Evolutionary conservation across 495 filamentous ascomycete genomes (phyloP).

Genomic region (Penicillium coffeae): DNA sequence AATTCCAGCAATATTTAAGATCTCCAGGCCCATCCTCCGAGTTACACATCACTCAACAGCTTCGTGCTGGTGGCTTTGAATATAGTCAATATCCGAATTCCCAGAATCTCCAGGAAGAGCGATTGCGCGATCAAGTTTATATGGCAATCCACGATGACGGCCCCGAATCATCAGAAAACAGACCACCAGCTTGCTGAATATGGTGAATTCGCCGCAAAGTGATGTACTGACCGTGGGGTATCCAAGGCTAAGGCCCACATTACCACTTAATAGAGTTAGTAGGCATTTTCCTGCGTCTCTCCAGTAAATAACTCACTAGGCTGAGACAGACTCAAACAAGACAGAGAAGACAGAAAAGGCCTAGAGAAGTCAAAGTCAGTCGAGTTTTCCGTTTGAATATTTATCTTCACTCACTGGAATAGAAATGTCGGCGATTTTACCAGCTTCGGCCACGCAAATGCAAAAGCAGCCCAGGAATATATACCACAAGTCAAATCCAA

Average conservation of each 20-base stretch:
- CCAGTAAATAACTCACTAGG: conserved; percentile 48
- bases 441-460: conserved; percentile 53
- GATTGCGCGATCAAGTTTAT: conserved; percentile 67
- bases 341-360: conserved; percentile 58
- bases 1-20: too few relatives aligned
- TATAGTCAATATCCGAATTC: too few relatives aligned
- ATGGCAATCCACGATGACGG: conserved; percentile 82
- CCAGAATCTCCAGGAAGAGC: neutral
- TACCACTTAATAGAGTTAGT: conserved; percentile 50
- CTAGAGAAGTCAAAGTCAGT: conserved; percentile 23
- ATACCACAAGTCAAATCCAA: conserved; percentile 63
- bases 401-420: neutral
- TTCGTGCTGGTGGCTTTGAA: too few relatives aligned
- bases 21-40: too few relatives aligned
- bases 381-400: conserved; percentile 3
- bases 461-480: conserved; percentile 60
- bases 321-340: conserved; percentile 81
- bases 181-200: conserved; percentile 77
- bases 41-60: too few relatives aligned
- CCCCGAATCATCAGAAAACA: conserved; percentile 87
- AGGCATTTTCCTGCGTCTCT: neutral
- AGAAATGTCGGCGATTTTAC: conserved; percentile 40
- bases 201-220: conserved; percentile 68
- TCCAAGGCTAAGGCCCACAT: conserved; percentile 81
- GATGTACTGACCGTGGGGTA: conserved; percentile 66